Conservation (phyloP, 345 rosid genomes). For the Bruguiera gymnorhiza region DNA sequence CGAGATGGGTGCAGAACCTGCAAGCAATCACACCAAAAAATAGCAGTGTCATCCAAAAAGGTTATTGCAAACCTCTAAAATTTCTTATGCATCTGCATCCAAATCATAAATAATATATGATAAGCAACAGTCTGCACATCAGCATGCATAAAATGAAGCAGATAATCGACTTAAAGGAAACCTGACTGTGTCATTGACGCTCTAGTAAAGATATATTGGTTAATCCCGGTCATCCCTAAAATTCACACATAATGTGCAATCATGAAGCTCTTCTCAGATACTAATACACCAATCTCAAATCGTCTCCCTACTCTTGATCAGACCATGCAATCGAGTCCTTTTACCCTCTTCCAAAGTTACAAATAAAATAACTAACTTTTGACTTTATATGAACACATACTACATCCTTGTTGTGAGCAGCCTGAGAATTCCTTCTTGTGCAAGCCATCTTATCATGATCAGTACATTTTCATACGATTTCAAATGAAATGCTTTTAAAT, state of each 20-base stretch:
- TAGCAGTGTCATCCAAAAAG: too few species aligned
- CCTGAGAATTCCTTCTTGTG: background rate
- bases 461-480: background rate
- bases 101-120: background rate
- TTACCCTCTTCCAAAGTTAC: background rate
- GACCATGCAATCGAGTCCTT: background rate
- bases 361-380: background rate
- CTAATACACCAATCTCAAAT: background rate
- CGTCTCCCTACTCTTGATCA: background rate
- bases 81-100: background rate
- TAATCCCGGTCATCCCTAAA: background rate
- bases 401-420: background rate
- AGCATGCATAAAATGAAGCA: background rate
- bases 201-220: background rate
- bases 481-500: background rate
- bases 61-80: too few species aligned
- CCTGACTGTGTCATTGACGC: too few species aligned
- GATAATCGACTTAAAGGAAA: background rate
- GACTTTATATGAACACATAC: background rate
- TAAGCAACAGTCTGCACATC: background rate
- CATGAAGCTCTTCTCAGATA: background rate
- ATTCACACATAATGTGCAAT: background rate
- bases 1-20: constrained; percentile 46
- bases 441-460: background rate
- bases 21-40: background rate